Evolutionary conservation across 441 rosid species (phyloP).

Genomic region (Pelargonium myrrhifolium): DNA sequence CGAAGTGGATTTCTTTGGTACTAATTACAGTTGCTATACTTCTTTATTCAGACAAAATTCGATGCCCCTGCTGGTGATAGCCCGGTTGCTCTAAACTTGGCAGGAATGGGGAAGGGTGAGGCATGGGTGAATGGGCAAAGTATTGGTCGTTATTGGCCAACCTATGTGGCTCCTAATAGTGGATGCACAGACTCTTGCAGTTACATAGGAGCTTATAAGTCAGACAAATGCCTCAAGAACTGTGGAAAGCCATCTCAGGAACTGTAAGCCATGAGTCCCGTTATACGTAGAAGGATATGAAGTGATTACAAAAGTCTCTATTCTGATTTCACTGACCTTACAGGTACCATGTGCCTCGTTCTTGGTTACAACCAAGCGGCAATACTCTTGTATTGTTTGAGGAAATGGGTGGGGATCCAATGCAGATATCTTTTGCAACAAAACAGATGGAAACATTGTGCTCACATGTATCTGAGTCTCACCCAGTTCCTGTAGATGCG

Average conservation of each 20-base stretch:
- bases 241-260: constrained; percentile 88
- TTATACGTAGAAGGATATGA: neutral
- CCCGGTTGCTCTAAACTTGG: constrained; percentile 78
- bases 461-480: constrained; percentile 61
- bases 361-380: constrained; percentile 69
- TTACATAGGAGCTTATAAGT: constrained; percentile 60
- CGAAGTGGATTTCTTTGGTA: constrained; percentile 6
- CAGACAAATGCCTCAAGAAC: constrained; percentile 72
- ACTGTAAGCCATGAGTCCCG: constrained; percentile 46
- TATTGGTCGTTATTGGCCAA: constrained; percentile 95
- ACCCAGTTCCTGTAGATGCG: constrained; percentile 62
- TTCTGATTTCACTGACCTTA: constrained; percentile 12
- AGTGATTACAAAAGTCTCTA: neutral
- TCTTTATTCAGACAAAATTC: constrained; percentile 51
- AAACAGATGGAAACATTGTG: constrained; percentile 51
- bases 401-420: constrained; percentile 92
- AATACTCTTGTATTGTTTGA: constrained; percentile 82
- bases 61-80: constrained; percentile 60
- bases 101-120: constrained; percentile 86
- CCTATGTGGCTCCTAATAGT: constrained; percentile 33
- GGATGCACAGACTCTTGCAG: constrained; percentile 66
- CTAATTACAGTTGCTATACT: constrained; percentile 12
- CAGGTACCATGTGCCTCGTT: constrained; percentile 93
- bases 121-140: constrained; percentile 98
- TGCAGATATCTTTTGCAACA: constrained; percentile 47